Conservation (phyloP, 2,329 filamentous ascomycete species). For the Fusarium piperis region DNA sequence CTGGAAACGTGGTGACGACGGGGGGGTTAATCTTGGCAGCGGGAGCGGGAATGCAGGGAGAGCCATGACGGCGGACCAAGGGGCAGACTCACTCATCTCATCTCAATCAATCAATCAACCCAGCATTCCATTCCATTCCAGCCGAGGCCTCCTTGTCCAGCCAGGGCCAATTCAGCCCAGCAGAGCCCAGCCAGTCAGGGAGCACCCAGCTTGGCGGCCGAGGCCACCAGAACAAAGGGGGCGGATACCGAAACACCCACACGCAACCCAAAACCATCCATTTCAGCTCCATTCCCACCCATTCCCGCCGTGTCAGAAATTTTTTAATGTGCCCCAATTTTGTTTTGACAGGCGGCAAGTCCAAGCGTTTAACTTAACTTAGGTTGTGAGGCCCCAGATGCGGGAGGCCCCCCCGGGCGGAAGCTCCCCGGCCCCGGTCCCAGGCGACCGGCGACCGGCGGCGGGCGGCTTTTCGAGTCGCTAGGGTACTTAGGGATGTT, state of each 20-base stretch:
- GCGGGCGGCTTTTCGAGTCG: conserved; percentile 18
- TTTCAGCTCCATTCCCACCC: conserved; percentile 1
- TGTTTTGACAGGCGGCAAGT: conserved; percentile 31
- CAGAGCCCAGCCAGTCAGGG: background rate
- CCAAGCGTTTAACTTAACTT: conserved; percentile 30
- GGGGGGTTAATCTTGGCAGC: conserved; percentile 24
- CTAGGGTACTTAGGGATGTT: conserved; percentile 6
- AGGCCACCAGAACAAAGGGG: background rate
- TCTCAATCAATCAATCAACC: conserved; percentile 23
- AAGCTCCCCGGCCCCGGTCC: conserved; percentile 30
- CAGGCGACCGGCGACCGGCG: conserved; percentile 25
- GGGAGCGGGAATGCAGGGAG: conserved; percentile 38
- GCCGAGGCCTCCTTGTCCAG: conserved; percentile 18
- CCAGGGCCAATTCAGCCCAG: background rate
- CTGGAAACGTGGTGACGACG: conserved; percentile 35
- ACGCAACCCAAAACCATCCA: background rate
- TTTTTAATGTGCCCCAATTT: conserved; percentile 30
- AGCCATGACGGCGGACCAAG: conserved; percentile 25
- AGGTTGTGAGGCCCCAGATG: conserved; percentile 30
- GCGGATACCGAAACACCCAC: background rate
- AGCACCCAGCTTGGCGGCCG: conserved; percentile 10
- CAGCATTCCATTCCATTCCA: conserved; percentile 13
- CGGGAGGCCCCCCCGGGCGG: conserved; percentile 36
- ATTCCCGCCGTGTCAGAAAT: conserved; percentile 35
- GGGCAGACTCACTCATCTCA: conserved; percentile 22